Evolutionary conservation across 2,329 filamentous ascomycete species (phyloP).

Genomic region (Zasmidium cellare): DNA sequence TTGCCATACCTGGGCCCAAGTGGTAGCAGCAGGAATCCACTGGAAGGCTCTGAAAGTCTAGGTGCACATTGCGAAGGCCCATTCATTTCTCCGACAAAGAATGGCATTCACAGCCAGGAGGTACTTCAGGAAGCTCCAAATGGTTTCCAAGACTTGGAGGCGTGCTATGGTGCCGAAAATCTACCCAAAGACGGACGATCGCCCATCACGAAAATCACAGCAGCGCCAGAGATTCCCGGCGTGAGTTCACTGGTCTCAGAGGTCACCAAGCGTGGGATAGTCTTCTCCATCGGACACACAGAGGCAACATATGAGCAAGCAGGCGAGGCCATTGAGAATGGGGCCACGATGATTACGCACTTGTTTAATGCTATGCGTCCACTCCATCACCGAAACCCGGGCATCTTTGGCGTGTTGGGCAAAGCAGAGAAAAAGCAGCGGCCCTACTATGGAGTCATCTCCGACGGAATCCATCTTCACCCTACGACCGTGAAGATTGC

Average conservation of each 20-base stretch:
- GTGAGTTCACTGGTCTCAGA: constrained; percentile 64
- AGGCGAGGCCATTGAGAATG: constrained; percentile 46
- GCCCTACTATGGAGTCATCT: constrained; percentile 86
- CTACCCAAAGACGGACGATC: constrained; percentile 46
- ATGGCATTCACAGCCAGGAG: constrained; percentile 78
- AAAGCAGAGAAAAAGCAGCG: constrained; percentile 49
- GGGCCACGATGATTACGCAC: constrained; percentile 56
- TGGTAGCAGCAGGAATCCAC: constrained; percentile 57
- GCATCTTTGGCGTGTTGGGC: constrained; percentile 83
- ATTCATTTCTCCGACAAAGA: constrained; percentile 79
- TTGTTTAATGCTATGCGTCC: constrained; percentile 58
- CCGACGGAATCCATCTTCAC: constrained; percentile 87
- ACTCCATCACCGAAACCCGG: constrained; percentile 73
- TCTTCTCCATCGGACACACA: constrained; percentile 64
- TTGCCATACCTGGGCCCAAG: constrained; percentile 78
- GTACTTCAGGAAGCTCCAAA: constrained; percentile 65
- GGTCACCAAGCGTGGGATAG: constrained; percentile 65
- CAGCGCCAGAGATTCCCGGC: constrained; percentile 75
- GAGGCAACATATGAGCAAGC: constrained; percentile 51
- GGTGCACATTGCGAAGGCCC: constrained; percentile 91
- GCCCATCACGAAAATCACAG: constrained; percentile 76
- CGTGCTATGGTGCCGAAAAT: constrained; percentile 72
- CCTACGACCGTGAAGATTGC: constrained; percentile 87
- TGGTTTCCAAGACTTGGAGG: constrained; percentile 64
- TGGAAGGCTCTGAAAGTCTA: constrained; percentile 78